phyloP scores from a whole-genome alignment of 129 eudicot species.

The Ambrosia artemisiifolia region DNA sequence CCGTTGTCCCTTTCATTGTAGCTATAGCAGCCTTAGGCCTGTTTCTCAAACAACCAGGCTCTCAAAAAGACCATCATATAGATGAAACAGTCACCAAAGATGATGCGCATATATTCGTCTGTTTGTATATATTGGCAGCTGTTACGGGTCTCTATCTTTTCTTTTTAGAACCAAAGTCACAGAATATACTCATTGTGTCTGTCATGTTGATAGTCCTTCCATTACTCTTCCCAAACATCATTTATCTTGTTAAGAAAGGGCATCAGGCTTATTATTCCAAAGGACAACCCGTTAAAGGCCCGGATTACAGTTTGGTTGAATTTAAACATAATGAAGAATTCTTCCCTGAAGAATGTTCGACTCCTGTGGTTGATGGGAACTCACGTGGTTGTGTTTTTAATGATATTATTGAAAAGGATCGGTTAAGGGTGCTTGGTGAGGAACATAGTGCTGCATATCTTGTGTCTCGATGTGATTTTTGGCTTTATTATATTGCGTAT shows the following conservation, averaged over 20 bases:
- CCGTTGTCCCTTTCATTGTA: constrained; percentile 47
- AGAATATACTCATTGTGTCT: constrained; percentile 36
- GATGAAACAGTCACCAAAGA: constrained; percentile 25
- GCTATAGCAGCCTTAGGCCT: constrained; percentile 39
- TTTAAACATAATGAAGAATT: constrained; percentile 30
- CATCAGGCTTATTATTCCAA: constrained; percentile 13
- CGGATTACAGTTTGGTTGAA: constrained; percentile 33
- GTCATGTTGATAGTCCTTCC: constrained; percentile 46
- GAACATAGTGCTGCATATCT: constrained; percentile 46
- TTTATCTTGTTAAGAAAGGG: constrained; percentile 27
- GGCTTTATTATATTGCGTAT: constrained; percentile 57
- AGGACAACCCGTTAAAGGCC: constrained; percentile 29
- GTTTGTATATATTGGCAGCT: constrained; percentile 39
- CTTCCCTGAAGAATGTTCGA: constrained; percentile 17
- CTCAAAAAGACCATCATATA: constrained; percentile 23
- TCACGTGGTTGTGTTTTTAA: background rate
- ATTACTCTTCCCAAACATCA: constrained; percentile 32
- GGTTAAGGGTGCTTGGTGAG: constrained; percentile 41
- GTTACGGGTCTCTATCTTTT: constrained; percentile 67
- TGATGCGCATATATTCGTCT: constrained; percentile 42
- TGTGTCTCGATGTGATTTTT: constrained; percentile 44
- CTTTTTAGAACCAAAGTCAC: constrained; percentile 30
- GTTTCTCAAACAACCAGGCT: constrained; percentile 38
- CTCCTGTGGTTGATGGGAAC: background rate
- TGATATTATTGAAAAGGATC: constrained; percentile 24